Conservation (phyloP, 2,329 filamentous ascomycete genomes). For the Alternaria gaisen region DNA sequence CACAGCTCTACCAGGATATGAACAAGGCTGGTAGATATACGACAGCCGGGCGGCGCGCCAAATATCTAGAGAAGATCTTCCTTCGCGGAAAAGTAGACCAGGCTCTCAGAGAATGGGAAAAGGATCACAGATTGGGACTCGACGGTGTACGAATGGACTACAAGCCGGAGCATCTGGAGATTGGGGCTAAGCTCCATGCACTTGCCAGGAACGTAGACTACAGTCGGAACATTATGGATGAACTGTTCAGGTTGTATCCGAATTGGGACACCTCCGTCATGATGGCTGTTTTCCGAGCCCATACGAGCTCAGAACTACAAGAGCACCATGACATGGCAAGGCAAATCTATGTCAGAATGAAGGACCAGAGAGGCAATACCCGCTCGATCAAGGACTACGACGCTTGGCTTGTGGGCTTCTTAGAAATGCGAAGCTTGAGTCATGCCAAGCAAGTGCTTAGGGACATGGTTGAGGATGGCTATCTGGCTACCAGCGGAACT, state of each 20-base stretch:
- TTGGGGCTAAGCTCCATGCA: slow-evolving; percentile 72
- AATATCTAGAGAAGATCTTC: slow-evolving; percentile 42
- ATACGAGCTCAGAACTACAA: slow-evolving; percentile 60
- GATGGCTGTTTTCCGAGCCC: slow-evolving; percentile 74
- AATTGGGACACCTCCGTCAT: slow-evolving; percentile 65
- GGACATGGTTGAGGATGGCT: slow-evolving; percentile 79
- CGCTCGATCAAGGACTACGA: slow-evolving; percentile 82
- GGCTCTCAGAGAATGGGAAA: slow-evolving; percentile 47
- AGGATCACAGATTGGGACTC: slow-evolving; percentile 20
- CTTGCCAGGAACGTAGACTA: slow-evolving; percentile 65
- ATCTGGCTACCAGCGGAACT: slow-evolving; percentile 53
- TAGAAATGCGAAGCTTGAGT: slow-evolving; percentile 70
- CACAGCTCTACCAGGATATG: slow-evolving; percentile 44
- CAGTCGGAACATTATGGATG: slow-evolving; percentile 65
- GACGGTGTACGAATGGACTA: slow-evolving; percentile 33
- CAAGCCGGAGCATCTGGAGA: slow-evolving; percentile 61
- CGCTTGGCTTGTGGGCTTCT: slow-evolving; percentile 73
- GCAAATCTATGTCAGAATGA: slow-evolving; percentile 62
- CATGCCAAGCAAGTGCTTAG: slow-evolving; percentile 80
- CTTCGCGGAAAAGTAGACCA: slow-evolving; percentile 32
- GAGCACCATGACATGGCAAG: slow-evolving; percentile 61
- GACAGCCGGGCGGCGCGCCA: slow-evolving; percentile 31
- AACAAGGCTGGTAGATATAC: slow-evolving; percentile 18
- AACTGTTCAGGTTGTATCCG: slow-evolving; percentile 59
- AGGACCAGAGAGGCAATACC: slow-evolving; percentile 63